Percentiles rank a stretch among this genome's conserved stretches.
Conservation (phyloP, 495 filamentous ascomycete genomes). For the Thermothielavioides terrestris region DNA sequence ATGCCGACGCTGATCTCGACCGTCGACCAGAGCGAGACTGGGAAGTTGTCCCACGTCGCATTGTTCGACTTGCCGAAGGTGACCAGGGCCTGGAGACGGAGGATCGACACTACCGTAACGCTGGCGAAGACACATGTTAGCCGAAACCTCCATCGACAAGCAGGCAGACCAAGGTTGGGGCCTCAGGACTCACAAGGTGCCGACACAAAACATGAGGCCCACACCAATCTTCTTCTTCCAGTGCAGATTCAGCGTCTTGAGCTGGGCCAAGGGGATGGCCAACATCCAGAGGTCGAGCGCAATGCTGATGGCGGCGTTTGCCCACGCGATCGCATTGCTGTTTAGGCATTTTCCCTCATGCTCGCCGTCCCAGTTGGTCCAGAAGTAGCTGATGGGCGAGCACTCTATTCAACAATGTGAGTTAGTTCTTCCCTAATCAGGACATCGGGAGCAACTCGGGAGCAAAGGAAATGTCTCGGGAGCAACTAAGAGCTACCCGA, state of each 20-base stretch:
- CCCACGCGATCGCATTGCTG: constrained; percentile 20
- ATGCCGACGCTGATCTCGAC: constrained; percentile 22
- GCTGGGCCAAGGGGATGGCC: constrained; percentile 7
- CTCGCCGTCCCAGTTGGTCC: constrained; percentile 17
- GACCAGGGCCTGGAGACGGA: constrained; percentile 7
- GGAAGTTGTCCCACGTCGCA: constrained; percentile 10
- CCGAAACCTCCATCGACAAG: not conserved
- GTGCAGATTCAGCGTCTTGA: constrained; percentile 25
- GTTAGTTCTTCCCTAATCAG: no score
- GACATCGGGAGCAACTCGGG: no score
- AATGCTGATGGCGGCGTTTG: constrained; percentile 9
- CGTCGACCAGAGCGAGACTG: constrained; percentile 21
- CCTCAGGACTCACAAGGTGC: constrained; percentile 24
- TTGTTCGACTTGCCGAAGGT: not conserved
- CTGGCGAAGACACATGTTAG: constrained; percentile 1
- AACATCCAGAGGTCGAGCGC: constrained; percentile 12
- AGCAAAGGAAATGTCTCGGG: no score
- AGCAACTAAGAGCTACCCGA: no score
- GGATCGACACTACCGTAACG: constrained; percentile 10
- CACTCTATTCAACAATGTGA: no score
- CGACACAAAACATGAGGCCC: constrained; percentile 30
- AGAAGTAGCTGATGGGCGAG: constrained; percentile 21
- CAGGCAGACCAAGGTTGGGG: not conserved
- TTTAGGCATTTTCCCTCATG: constrained; percentile 19
- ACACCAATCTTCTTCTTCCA: constrained; percentile 30